A percentile compares a stretch with the other conserved stretches of the same genome.
Conservation (phyloP, 2,329 filamentous ascomycete genomes). For the Zymoseptoria passerinii region DNA sequence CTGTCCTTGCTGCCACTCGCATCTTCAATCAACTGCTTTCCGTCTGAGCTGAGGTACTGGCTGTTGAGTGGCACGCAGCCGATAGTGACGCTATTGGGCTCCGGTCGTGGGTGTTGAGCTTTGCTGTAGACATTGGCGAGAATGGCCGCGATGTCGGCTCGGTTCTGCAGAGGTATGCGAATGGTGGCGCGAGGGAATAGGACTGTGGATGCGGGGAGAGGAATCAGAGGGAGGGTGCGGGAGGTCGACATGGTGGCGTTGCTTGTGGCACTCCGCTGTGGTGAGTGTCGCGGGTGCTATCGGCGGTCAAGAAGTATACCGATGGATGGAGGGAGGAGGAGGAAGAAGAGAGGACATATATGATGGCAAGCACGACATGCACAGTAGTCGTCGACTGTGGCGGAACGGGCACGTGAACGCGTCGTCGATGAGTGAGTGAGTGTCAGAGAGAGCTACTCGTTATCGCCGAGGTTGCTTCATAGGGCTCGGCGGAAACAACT, state of each 20-base stretch:
- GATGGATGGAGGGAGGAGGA: neutral
- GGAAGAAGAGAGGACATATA: neutral
- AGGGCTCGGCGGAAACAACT: neutral
- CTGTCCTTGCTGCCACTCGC: conserved; percentile 41
- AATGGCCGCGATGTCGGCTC: conserved; percentile 80
- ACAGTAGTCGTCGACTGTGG: neutral
- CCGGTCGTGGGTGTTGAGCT: conserved; percentile 54
- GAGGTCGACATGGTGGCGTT: conserved; percentile 6
- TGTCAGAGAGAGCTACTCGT: neutral
- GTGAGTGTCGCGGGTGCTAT: neutral
- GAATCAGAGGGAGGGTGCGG: conserved; percentile 61
- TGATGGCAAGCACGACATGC: neutral
- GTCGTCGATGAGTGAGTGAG: neutral
- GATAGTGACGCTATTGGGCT: conserved; percentile 63
- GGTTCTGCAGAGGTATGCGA: conserved; percentile 72
- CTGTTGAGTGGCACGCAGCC: conserved; percentile 82
- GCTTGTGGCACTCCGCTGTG: neutral
- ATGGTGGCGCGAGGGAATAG: conserved; percentile 79
- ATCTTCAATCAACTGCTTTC: conserved; percentile 65
- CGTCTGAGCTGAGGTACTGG: conserved; percentile 62
- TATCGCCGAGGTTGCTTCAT: neutral
- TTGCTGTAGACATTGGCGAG: conserved; percentile 78
- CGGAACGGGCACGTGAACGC: neutral
- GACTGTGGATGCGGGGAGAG: conserved; percentile 69
- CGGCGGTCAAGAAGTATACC: neutral